Base-by-base conservation (phyloP, 345 rosid genomes). In the Citrus inodora region DNA sequence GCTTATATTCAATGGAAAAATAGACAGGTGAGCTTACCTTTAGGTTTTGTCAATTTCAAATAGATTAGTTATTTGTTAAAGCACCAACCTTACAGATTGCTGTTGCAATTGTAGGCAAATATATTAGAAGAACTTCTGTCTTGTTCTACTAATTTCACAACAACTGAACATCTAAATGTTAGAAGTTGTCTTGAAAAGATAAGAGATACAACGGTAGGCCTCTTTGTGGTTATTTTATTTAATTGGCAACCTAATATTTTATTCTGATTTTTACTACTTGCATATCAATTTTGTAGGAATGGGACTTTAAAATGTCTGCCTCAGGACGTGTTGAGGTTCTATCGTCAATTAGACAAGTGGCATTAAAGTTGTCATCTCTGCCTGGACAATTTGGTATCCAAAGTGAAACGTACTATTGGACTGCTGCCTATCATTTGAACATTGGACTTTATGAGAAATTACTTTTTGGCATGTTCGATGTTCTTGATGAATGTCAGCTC, bases 401-500 rank as follows among this genome's bases (percentile, higher is more conserved):
- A 85, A 89, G 86, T 74, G 99, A 94, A 92, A 92, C 93, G 70
- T 82, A 77, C 79, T 92, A 89, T 74, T 95, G 98, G 98, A 86
- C 88, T 83, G 88, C 92, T 80, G 83, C 84, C 79, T 93, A 92
- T 87, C 97, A 91, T 79, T 81, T 95, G 86, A 93, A 95, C 75
- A 42, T 91, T 70, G 88, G 93, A 81, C 88, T 95, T 82, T 93
- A 95, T 78, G 91, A 91, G 84, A 92, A 89, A 78, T 87, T 95
- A 80, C 87, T 95, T 42, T 83, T 76, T 86, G 91, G 89, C 71
- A 53, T 92, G 71, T 95, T 95, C 82, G 99, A 95, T 82, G 79
- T 89, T 81, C 99, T 95, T 83, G 99, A 95, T 51, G 99, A 95
- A 84, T 89, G 90, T 80, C 97, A 93, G 87, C 89, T 95, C 78